Base-by-base conservation (phyloP, 2,329 filamentous ascomycete genomes). In the Colletotrichum salicis region DNA sequence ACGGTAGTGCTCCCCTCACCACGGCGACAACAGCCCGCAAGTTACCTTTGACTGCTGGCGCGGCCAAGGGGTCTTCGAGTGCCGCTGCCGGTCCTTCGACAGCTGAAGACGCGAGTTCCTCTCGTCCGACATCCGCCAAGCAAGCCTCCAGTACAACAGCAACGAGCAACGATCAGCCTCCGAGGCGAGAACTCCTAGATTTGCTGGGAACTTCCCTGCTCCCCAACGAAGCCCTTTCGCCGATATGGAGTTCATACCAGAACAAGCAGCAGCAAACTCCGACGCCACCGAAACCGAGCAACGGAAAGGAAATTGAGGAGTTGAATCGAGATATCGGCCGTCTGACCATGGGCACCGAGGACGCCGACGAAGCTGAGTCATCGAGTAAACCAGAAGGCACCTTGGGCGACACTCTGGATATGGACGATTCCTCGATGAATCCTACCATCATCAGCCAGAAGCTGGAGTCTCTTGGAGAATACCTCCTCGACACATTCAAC, bases 401-500 rank as follows among this genome's bases (percentile, higher is more conserved):
- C 19, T 6, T 70, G 5, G 45, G 48, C 7, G 56, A 70, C 15
- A 54, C 62, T 11, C 29, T 67, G 22, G 56, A 70, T 12, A 12
- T 70, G 24, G 67, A 67, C 29, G 48, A 67, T 10, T 55, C 62
- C n/a, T 55, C 41, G 11, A 69, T 37, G 13, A 33, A 71, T 12
- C 68, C 68, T 3, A n/a, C 54, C 54, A 29, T 37, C 29, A 62
- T 71, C 10, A 41, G 58, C 37, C n/a, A 68, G 35, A 33, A 22
- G 2, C 64, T 71, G 8, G 55, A 37, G 29, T 55, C 64, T 8
- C 64, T 71, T 37, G 35, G 37, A 13, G 27, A 59, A 1, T 58
- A 48, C 35, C 45, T 60, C n/a, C 24, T 27, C 13, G n/a, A 60
- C 6, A 66, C 64, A 8, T 27, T 66, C 37, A 58, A 29, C 8